Conservation (phyloP, 352 stramenopile genomes). For the Pythium graminicola region DNA sequence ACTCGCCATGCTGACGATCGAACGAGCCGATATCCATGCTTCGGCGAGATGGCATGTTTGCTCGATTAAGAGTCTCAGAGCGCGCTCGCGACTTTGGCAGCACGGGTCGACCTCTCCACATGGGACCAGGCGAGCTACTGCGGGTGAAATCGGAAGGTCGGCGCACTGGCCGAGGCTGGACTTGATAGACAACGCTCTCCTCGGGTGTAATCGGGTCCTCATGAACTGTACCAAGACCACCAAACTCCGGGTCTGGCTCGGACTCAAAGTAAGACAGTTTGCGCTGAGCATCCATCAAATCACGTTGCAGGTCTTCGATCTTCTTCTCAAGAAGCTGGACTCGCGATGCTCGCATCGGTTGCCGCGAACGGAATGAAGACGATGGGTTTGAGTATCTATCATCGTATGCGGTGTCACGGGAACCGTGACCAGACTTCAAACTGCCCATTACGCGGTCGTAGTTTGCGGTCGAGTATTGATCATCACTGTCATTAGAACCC, state of each 20-base stretch:
- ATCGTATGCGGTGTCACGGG: constrained; percentile 4
- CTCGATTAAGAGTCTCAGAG: constrained; percentile 2
- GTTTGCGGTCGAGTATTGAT: constrained; percentile 53
- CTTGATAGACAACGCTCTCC: constrained; percentile 8
- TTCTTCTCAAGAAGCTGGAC: constrained; percentile 45
- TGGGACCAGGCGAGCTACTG: not conserved
- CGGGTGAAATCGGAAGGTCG: constrained; percentile 14
- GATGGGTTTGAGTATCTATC: constrained; percentile 7
- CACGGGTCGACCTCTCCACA: not conserved
- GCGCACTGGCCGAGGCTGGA: constrained; percentile 10
- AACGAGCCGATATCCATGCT: constrained; percentile 17
- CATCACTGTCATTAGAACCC: constrained; percentile 35
- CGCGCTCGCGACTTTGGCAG: not conserved
- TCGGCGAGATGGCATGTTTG: constrained; percentile 4
- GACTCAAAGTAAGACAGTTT: constrained; percentile 55
- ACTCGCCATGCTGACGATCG: constrained; percentile 10
- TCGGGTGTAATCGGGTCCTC: constrained; percentile 22
- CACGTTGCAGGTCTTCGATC: constrained; percentile 51
- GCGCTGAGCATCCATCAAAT: constrained; percentile 48
- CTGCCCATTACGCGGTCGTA: constrained; percentile 58
- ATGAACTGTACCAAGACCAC: constrained; percentile 31
- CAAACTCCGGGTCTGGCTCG: constrained; percentile 43
- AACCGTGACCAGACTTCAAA: constrained; percentile 3
- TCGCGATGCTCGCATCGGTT: constrained; percentile 6
- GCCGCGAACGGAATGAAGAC: constrained; percentile 3